Evolutionary conservation across 2,329 filamentous ascomycete species (phyloP), one percentile per base, ranked within the genome.

Genomic region (Incumbomyces lentus): DNA sequence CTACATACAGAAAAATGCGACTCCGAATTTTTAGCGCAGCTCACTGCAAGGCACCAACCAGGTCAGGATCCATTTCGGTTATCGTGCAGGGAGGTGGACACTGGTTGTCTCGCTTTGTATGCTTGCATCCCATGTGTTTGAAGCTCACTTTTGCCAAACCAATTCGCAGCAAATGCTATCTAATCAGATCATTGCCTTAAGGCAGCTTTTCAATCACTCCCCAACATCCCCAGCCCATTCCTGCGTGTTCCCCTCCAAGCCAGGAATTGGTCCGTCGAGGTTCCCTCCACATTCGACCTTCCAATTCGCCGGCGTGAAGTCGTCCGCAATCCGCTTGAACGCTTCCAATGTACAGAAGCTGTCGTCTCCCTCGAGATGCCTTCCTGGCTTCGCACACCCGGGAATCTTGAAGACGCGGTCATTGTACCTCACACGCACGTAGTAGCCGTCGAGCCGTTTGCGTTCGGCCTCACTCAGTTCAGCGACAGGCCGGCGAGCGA

Each of bases 321-420:
- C 87, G 66, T 96, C 90, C 2, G 92, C 87, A 46, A 95, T 86
- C 43, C 78, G 71, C 66, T 96, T 96, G 73, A 98, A 98, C 0
- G 90, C 87, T 47, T 84, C 79, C 58, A 98, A 66, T 0, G 90
- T 96, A 67, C 92, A 98, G 59, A 96, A 90, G 19, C 79, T 85
- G 56, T 88, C 82, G 56, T 96, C 85, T 1, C 87, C 87, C 1
- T 86, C 78, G 2, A 95, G 72, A 65, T 98, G 92, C 50, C 89
- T 93, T 6, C 87, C 86, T 0, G 72, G 65, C 8, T 74, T 66
- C 54, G 75, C 79, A 64, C 92, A 98, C 2, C 86, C 89, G 0
- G 90, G 90, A 14, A 98, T 74, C 12, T 74, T 78, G 60, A 96
- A 78, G 2, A 87, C 77, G 44, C 75, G 73, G 62, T 96, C 92